Evolutionary conservation across 768 basidiomycete genomes (phyloP).

Genomic region (Arthromyces matolae): DNA sequence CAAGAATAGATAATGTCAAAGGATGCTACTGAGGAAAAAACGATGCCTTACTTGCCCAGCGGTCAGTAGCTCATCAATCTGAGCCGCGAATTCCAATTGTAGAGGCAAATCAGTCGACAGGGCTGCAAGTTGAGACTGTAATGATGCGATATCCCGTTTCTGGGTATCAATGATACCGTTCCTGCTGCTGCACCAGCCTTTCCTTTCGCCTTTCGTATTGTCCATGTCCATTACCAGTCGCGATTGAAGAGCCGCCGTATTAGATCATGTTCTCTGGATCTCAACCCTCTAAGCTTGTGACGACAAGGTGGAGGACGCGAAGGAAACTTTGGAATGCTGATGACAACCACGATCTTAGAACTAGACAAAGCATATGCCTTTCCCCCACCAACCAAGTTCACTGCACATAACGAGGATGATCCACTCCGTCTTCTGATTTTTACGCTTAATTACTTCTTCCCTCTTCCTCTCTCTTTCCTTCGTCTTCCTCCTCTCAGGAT

Average conservation of each 20-base stretch:
- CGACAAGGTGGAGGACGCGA: conserved; percentile 43
- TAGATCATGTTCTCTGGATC: conserved; percentile 44
- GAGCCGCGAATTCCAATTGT: conserved; percentile 58
- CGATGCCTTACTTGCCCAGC: conserved; percentile 73
- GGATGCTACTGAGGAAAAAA: conserved; percentile 1
- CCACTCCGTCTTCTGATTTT: conserved; percentile 41
- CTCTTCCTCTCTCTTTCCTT: conserved; percentile 19
- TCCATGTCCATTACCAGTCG: too few relatives aligned
- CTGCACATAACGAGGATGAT: conserved; percentile 47
- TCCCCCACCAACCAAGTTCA: conserved; percentile 14
- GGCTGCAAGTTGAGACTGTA: conserved; percentile 38
- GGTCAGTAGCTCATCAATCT: conserved; percentile 80
- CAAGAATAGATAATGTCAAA: not conserved
- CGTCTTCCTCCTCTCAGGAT: conserved; percentile 15
- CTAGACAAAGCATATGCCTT: not conserved
- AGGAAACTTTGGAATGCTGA: conserved; percentile 48
- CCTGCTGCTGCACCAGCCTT: conserved; percentile 44
- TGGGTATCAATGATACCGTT: conserved; percentile 51
- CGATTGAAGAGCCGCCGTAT: conserved; percentile 21
- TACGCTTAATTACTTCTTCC: conserved; percentile 15
- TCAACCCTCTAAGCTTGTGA: conserved; percentile 37
- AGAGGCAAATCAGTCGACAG: conserved; percentile 42
- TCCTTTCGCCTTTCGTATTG: conserved; percentile 45
- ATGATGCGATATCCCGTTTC: conserved; percentile 53
- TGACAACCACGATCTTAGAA: not conserved